phyloP scores from a whole-genome alignment of 176 grass and related monocot genomes.

The Zea luxurians region DNA sequence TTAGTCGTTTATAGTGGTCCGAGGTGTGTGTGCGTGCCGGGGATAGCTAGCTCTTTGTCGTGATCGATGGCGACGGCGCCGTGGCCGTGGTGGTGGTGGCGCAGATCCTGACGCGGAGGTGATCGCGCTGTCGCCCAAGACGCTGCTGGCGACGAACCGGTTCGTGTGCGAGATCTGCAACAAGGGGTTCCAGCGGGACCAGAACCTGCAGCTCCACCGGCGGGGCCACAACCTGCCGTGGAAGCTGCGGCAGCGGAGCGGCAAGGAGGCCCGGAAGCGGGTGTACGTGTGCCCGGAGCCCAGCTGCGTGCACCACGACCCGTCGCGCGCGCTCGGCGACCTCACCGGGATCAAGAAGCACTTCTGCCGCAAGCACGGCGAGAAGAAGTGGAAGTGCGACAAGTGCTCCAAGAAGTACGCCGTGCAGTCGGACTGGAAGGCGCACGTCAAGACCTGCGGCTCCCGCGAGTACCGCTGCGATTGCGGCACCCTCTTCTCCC shows the following conservation, averaged over 20 bases:
- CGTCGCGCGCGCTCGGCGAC: constrained; percentile 70
- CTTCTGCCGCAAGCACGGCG: constrained; percentile 95
- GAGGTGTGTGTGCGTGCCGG: not conserved
- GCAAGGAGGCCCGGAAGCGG: constrained; percentile 75
- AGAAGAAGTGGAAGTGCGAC: constrained; percentile 99
- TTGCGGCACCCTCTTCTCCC: constrained; percentile 86
- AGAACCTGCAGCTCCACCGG: constrained; percentile 96
- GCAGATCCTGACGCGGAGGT: constrained; percentile 98
- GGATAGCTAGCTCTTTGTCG: not conserved
- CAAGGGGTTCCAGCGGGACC: constrained; percentile 98
- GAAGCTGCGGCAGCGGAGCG: constrained; percentile 91
- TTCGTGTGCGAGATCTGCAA: constrained; percentile 99
- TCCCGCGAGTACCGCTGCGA: constrained; percentile 92
- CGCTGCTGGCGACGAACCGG: constrained; percentile 89
- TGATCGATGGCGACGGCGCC: constrained; percentile 33
- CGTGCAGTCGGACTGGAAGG: constrained; percentile 96
- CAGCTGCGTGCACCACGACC: constrained; percentile 78
- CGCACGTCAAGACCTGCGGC: constrained; percentile 84
- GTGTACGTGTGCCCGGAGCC: constrained; percentile 90
- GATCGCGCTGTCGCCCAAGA: constrained; percentile 92
- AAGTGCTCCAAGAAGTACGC: constrained; percentile 96
- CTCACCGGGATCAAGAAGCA: constrained; percentile 95
- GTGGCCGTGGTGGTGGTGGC: not conserved
- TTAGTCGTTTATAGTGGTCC: constrained; percentile 22
- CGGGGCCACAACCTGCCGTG: constrained; percentile 96